Evolutionary conservation across 352 stramenopile species (phyloP).

Genomic region (Thalassiosira hispida): DNA sequence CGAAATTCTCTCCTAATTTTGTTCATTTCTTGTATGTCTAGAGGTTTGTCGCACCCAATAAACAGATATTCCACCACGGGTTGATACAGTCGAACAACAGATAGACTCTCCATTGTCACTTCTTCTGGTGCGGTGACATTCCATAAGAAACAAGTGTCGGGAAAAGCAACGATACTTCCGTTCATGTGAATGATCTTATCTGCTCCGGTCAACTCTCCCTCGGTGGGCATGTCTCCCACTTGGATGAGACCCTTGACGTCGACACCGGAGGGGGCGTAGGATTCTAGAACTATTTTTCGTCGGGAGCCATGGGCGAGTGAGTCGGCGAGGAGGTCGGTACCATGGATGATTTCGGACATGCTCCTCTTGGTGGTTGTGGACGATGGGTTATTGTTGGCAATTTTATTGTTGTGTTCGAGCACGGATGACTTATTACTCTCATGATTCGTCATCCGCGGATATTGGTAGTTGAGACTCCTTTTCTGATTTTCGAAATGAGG

Average conservation of each 20-base stretch:
- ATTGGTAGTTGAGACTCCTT: no score
- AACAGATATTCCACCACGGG: conserved; percentile 77
- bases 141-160: conserved; percentile 72
- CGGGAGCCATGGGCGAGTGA: conserved; percentile 34
- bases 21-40: conserved; percentile 54
- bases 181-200: conserved; percentile 64
- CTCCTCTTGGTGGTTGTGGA: neutral
- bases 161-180: conserved; percentile 69
- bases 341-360: conserved; percentile 26
- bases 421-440: no score
- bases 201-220: conserved; percentile 27
- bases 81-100: conserved; percentile 51
- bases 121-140: conserved; percentile 54
- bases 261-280: conserved; percentile 64
- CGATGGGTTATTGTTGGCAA: neutral
- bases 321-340: conserved; percentile 50
- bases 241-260: conserved; percentile 68
- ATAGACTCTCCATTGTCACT: conserved; percentile 67
- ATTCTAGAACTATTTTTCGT: conserved; percentile 60
- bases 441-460: no score
- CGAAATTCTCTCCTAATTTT: conserved; percentile 60
- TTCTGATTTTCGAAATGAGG: no score
- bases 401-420: neutral
- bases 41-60: conserved; percentile 57
- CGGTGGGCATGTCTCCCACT: conserved; percentile 50